A percentile compares a stretch with the other conserved stretches of the same genome.
Conservation (phyloP, 2,329 filamentous ascomycete species). For the Byssochlamys sp. region DNA sequence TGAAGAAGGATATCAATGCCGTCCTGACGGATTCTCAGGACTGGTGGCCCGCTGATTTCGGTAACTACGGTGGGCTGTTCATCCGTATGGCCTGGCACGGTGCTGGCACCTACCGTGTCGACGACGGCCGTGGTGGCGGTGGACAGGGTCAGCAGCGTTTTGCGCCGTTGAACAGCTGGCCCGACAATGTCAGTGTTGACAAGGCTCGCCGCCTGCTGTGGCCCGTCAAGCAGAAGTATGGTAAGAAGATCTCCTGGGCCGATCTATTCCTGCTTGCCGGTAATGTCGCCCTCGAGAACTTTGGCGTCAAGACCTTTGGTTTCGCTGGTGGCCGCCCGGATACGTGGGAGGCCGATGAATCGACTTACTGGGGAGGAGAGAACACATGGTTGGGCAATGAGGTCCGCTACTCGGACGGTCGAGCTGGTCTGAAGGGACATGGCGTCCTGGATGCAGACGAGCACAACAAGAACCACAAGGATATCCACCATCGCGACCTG, state of each 20-base stretch:
- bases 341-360: constrained; percentile 66
- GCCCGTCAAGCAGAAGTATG: constrained; percentile 79
- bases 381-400: constrained; percentile 66
- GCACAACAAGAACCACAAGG: constrained; percentile 26
- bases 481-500: constrained; percentile 53
- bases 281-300: constrained; percentile 67
- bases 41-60: constrained; percentile 74
- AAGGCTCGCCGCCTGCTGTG: constrained; percentile 70
- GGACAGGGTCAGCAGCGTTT: constrained; percentile 69
- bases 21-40: constrained; percentile 71
- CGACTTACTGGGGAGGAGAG: constrained; percentile 69
- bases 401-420: constrained; percentile 53
- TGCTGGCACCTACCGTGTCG: constrained; percentile 66
- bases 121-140: constrained; percentile 64
- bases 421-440: constrained; percentile 35
- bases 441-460: constrained; percentile 37
- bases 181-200: constrained; percentile 68
- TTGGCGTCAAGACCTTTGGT: constrained; percentile 64
- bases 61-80: constrained; percentile 71
- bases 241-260: constrained; percentile 72
- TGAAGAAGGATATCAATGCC: constrained; percentile 64
- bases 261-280: constrained; percentile 63
- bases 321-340: constrained; percentile 65
- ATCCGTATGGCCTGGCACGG: constrained; percentile 75
- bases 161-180: constrained; percentile 72